These are phyloP conservation scores for Physocladia obscura DNA, from an alignment of 192 early-diverging fungal genomes.

Conservation along the genomic window DNA sequence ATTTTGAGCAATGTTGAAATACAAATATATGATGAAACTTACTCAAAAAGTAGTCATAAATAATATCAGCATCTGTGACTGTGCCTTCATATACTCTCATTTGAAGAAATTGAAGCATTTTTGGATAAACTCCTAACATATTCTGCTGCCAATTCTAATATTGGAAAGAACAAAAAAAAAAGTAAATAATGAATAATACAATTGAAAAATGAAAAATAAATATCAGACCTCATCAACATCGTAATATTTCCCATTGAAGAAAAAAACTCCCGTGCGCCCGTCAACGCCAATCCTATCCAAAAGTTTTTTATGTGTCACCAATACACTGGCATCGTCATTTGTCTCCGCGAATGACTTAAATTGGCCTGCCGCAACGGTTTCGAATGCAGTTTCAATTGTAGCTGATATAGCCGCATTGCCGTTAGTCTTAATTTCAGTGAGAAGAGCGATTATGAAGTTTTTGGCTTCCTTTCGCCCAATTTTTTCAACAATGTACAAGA, in stretches of 20 bases:
- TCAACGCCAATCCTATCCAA: constrained; percentile 26
- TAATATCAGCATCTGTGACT: constrained; percentile 51
- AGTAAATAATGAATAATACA: background rate
- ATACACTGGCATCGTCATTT: background rate
- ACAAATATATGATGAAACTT: too few species aligned
- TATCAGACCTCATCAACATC: constrained; percentile 55
- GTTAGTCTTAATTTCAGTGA: background rate
- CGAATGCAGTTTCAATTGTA: constrained; percentile 4
- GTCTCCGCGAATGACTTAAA: background rate
- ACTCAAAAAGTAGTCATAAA: constrained; percentile 74
- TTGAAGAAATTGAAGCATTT: constrained; percentile 52
- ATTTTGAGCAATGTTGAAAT: too few species aligned
- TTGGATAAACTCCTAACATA: constrained; percentile 51
- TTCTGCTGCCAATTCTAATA: constrained; percentile 52
- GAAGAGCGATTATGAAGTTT: constrained; percentile 28
- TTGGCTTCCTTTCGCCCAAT: constrained; percentile 30
- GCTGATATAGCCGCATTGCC: background rate
- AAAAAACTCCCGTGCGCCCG: constrained; percentile 46
- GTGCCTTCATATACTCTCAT: constrained; percentile 48
- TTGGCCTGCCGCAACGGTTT: background rate
- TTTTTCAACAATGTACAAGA: constrained; percentile 36
- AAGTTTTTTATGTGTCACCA: background rate
- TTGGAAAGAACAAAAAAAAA: background rate
- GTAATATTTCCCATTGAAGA: constrained; percentile 80
- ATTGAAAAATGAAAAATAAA: constrained; percentile 17